Conservation (phyloP, 23 red algal species). For the Gracilariopsis chorda region DNA sequence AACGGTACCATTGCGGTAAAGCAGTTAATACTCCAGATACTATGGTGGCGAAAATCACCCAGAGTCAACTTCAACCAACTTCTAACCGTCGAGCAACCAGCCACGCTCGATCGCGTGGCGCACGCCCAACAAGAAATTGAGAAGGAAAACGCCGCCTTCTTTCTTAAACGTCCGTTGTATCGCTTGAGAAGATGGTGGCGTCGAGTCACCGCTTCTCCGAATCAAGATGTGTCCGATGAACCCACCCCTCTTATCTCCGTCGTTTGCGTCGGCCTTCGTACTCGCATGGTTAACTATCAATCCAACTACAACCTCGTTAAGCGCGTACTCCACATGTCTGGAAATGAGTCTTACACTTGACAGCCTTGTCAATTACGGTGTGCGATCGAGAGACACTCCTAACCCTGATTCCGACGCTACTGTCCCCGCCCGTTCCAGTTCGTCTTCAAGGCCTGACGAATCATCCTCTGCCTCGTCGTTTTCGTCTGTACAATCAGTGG, state of each 20-base stretch:
- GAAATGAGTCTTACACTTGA: background rate
- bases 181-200: slow-evolving; percentile 40
- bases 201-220: background rate
- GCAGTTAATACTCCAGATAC: slow-evolving; percentile 38
- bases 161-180: slow-evolving; percentile 45
- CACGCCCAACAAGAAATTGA: slow-evolving; percentile 15
- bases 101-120: slow-evolving; percentile 30
- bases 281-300: slow-evolving; percentile 27
- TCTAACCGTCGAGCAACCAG: slow-evolving; percentile 29
- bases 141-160: slow-evolving; percentile 42
- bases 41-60: slow-evolving; percentile 55
- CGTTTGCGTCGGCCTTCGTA: slow-evolving; percentile 30
- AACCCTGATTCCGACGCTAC: background rate
- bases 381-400: background rate
- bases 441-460: background rate
- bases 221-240: slow-evolving; percentile 6
- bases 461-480: slow-evolving; percentile 6
- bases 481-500: slow-evolving; percentile 32
- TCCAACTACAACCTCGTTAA: background rate
- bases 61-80: slow-evolving; percentile 6
- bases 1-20: slow-evolving; percentile 35
- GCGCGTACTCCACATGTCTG: background rate
- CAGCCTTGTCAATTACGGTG: background rate
- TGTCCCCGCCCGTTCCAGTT: background rate
- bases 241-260: slow-evolving; percentile 43